Evolutionary conservation across 176 grass and related monocot genomes (phyloP).

Genomic region (Phragmites australis): DNA sequence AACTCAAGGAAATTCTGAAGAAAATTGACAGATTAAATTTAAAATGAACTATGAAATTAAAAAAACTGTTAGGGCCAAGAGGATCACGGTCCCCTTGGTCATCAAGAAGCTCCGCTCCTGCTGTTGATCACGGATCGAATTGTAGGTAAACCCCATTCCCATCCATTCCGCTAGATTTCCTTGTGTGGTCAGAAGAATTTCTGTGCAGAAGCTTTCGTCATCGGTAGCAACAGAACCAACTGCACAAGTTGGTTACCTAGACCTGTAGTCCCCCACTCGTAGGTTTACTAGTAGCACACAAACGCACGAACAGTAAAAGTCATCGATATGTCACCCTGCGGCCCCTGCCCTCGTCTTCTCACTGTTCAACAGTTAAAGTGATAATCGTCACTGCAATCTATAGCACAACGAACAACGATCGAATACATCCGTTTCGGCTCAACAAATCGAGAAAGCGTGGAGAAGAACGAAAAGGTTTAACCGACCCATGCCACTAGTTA

Average conservation of each 20-base stretch:
- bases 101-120: too few species aligned
- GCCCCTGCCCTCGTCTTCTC: neutral
- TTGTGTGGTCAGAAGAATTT: neutral
- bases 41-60: too few species aligned
- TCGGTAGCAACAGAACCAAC: neutral
- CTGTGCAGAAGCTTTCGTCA: neutral
- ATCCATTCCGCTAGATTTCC: neutral
- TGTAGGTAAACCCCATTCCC: too few species aligned
- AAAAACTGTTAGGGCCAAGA: too few species aligned
- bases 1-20: too few species aligned
- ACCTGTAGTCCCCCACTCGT: neutral
- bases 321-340: neutral
- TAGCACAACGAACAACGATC: neutral
- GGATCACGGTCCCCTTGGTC: too few species aligned
- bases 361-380: neutral
- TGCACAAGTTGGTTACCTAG: neutral
- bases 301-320: neutral
- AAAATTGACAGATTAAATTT: too few species aligned
- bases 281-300: neutral
- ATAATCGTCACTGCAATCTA: neutral
- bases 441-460: slow-evolving; percentile 32
- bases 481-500: neutral
- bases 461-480: slow-evolving; percentile 11
- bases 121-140: neutral
- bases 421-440: slow-evolving; percentile 24